Evolutionary conservation across 139 green algal species (phyloP).

Genomic region (Micromonas pusilla): DNA sequence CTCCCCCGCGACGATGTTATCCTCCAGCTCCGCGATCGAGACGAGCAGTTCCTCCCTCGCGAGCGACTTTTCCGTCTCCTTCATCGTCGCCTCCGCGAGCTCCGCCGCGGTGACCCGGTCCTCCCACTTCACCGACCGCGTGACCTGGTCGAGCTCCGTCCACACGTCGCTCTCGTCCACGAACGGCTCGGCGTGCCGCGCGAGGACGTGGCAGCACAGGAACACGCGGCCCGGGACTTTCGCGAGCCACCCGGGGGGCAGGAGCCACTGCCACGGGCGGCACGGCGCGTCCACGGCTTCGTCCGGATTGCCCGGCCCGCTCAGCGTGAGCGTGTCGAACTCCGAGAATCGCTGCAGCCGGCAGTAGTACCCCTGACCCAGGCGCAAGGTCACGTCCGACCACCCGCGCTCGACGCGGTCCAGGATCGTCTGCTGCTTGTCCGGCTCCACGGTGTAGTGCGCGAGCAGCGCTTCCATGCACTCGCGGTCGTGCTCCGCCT

Average conservation of each 20-base stretch:
- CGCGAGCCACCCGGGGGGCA: background rate
- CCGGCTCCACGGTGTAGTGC: conserved; percentile 6
- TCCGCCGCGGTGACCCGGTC: background rate
- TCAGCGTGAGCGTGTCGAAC: conserved; percentile 21
- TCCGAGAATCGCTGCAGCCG: conserved; percentile 14
- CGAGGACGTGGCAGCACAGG: background rate
- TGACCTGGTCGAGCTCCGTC: background rate
- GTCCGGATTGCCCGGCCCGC: background rate
- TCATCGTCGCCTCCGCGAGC: background rate
- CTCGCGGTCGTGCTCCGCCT: background rate
- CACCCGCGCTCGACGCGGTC: conserved; percentile 15
- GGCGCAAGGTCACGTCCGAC: conserved; percentile 11
- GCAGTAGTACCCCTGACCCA: conserved; percentile 3
- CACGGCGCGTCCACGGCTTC: background rate
- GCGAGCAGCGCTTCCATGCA: background rate
- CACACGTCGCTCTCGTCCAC: background rate
- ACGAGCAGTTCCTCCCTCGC: too few species aligned
- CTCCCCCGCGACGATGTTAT: too few species aligned
- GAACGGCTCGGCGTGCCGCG: background rate
- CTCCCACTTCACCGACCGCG: background rate
- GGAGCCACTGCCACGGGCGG: background rate
- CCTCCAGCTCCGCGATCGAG: too few species aligned
- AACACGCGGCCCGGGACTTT: conserved; percentile 16
- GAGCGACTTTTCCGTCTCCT: background rate
- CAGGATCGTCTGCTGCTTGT: background rate